phyloP scores from a whole-genome alignment of 306 rosid species.

The Oemleria cerasiformis region DNA sequence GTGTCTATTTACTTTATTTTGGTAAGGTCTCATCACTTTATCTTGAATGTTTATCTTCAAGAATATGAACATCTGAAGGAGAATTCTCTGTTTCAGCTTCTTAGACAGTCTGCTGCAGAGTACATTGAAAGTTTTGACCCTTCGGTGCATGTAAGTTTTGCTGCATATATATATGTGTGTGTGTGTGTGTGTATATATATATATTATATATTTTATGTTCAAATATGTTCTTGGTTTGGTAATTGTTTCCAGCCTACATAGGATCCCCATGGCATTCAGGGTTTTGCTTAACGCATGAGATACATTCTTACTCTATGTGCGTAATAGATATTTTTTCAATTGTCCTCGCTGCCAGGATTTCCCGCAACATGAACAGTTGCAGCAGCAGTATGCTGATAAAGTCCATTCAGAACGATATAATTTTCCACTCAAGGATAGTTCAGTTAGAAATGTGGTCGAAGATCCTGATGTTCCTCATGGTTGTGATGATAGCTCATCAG shows the following conservation, averaged over 20 bases:
- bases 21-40: background rate
- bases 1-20: background rate
- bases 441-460: conserved; percentile 59
- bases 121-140: conserved; percentile 64
- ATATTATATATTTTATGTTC: background rate
- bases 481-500: conserved; percentile 68
- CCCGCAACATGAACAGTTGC: conserved; percentile 72
- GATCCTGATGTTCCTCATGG: conserved; percentile 81
- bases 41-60: conserved; percentile 11
- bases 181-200: too few relatives aligned
- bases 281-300: background rate
- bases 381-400: conserved; percentile 65
- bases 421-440: conserved; percentile 50
- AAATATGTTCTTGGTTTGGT: background rate
- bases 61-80: conserved; percentile 34
- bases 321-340: conserved; percentile 15
- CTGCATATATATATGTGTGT: background rate
- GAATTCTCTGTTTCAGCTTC: conserved; percentile 60
- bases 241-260: background rate
- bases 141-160: conserved; percentile 67
- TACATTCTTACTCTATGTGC: background rate
- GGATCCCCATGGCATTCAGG: background rate
- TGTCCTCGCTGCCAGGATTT: conserved; percentile 52
- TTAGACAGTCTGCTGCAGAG: conserved; percentile 79
- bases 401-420: conserved; percentile 46